A percentile compares a stretch with the other conserved stretches of the same genome.
Evolutionary conservation across 805 yeast species (phyloP).

Genomic region (Candida alai): DNA sequence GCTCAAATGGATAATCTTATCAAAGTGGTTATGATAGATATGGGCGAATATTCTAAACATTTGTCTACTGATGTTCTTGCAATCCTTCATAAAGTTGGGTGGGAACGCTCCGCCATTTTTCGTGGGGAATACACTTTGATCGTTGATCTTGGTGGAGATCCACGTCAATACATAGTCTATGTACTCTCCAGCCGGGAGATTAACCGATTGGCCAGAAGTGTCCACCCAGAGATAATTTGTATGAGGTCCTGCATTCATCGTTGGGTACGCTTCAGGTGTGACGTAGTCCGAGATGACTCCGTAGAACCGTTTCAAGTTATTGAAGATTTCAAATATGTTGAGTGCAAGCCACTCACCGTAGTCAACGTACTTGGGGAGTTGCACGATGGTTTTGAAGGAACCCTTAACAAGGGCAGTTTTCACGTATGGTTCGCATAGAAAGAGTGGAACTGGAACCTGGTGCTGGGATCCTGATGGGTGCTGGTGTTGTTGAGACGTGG

Average conservation of each 20-base stretch:
- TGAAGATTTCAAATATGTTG: slow-evolving; percentile 84
- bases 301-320: slow-evolving; percentile 80
- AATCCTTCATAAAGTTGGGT: slow-evolving; percentile 72
- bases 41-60: slow-evolving; percentile 96
- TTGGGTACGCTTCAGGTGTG: slow-evolving; percentile 83
- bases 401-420: slow-evolving; percentile 95
- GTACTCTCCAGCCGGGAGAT: slow-evolving; percentile 88
- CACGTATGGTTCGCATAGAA: slow-evolving; percentile 88
- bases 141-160: slow-evolving; percentile 84
- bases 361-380: slow-evolving; percentile 91
- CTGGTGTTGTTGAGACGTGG: slow-evolving; percentile 12
- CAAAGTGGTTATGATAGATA: slow-evolving; percentile 91
- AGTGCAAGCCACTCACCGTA: slow-evolving; percentile 94
- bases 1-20: slow-evolving; percentile 84
- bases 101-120: slow-evolving; percentile 88
- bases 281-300: slow-evolving; percentile 89
- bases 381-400: slow-evolving; percentile 92
- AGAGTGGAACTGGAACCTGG: slow-evolving; percentile 47
- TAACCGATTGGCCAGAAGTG: slow-evolving; percentile 67
- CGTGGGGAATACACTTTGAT: slow-evolving; percentile 88
- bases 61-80: slow-evolving; percentile 83
- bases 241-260: slow-evolving; percentile 94
- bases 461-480: slow-evolving; percentile 9
- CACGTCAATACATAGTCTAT: slow-evolving; percentile 89
- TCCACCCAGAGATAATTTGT: slow-evolving; percentile 92